These are phyloP conservation scores for Casuarina cunninghamiana DNA, from an alignment of 306 rosid genomes.

Conservation along the genomic window DNA sequence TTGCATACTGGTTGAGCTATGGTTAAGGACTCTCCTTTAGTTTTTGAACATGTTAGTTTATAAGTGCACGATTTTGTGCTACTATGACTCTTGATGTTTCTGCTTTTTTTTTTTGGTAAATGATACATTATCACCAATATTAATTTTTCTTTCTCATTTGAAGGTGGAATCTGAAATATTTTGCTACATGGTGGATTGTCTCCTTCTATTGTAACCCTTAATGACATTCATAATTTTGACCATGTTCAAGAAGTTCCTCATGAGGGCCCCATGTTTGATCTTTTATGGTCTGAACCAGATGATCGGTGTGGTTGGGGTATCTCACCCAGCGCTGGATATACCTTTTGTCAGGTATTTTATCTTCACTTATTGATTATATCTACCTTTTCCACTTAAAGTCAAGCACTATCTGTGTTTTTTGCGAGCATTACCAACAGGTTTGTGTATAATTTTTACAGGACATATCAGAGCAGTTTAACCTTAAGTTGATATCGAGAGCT, in stretches of 20 bases:
- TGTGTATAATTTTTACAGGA: conserved; percentile 44
- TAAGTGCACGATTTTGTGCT: not conserved
- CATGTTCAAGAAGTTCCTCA: conserved; percentile 99
- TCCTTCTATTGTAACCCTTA: conserved; percentile 94
- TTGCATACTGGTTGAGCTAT: not conserved
- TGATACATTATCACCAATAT: conserved; percentile 15
- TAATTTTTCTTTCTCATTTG: conserved; percentile 12
- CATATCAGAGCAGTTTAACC: conserved; percentile 91
- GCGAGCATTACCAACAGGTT: not conserved
- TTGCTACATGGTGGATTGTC: conserved; percentile 92
- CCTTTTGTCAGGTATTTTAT: conserved; percentile 80
- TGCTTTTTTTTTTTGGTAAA: not conserved
- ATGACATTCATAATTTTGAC: conserved; percentile 83
- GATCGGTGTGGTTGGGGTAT: conserved; percentile 99
- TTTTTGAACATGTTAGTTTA: not conserved
- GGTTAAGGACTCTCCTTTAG: not conserved
- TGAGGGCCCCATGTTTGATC: conserved; percentile 95
- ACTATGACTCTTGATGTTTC: not conserved
- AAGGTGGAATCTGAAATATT: conserved; percentile 97
- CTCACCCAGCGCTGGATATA: conserved; percentile 95
- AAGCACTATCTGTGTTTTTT: not conserved
- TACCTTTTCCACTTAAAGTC: not conserved
- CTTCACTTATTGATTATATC: not conserved
- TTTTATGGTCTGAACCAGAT: conserved; percentile 95
- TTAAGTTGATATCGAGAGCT: conserved; percentile 95